Evolutionary conservation across 73 alveolate species (phyloP).

Genomic region (Blepharisma stoltei): DNA sequence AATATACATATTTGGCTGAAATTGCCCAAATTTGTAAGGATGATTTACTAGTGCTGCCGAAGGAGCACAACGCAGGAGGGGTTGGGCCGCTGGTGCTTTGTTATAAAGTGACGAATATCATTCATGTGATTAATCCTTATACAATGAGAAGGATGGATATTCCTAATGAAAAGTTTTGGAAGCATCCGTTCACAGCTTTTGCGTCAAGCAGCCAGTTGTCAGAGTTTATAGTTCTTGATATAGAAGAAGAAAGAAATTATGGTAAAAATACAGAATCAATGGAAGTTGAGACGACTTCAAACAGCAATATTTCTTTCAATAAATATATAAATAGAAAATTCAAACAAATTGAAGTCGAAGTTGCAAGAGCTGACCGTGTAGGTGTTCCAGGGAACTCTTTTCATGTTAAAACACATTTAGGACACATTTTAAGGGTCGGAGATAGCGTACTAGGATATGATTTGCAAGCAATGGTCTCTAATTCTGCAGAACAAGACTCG

Average conservation of each 20-base stretch:
- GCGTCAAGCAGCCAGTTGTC: slow-evolving; percentile 30
- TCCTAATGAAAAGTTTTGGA: slow-evolving; percentile 85
- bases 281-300: slow-evolving; percentile 27
- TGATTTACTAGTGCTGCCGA: slow-evolving; percentile 91
- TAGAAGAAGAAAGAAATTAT: slow-evolving; percentile 39
- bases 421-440: slow-evolving; percentile 51
- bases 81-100: slow-evolving; percentile 92
- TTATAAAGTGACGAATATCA: slow-evolving; percentile 79
- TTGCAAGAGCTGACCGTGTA: slow-evolving; percentile 45
- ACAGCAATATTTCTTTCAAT: slow-evolving; percentile 1
- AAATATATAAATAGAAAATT: slow-evolving; percentile 40
- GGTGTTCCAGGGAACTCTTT: slow-evolving; percentile 34
- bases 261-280: slow-evolving; percentile 34
- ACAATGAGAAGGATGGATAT: slow-evolving; percentile 85
- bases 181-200: slow-evolving; percentile 71
- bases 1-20: slow-evolving; percentile 87
- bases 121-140: slow-evolving; percentile 88
- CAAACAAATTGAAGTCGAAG: slow-evolving; percentile 52
- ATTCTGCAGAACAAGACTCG: slow-evolving; percentile 27
- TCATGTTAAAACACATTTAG: slow-evolving; percentile 54
- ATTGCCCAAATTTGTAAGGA: slow-evolving; percentile 96
- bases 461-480: slow-evolving; percentile 38
- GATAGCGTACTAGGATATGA: slow-evolving; percentile 68
- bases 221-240: slow-evolving; percentile 52
- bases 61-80: slow-evolving; percentile 88